Conservation (phyloP, 2,329 filamentous ascomycete genomes). For the Dothistroma pini region DNA sequence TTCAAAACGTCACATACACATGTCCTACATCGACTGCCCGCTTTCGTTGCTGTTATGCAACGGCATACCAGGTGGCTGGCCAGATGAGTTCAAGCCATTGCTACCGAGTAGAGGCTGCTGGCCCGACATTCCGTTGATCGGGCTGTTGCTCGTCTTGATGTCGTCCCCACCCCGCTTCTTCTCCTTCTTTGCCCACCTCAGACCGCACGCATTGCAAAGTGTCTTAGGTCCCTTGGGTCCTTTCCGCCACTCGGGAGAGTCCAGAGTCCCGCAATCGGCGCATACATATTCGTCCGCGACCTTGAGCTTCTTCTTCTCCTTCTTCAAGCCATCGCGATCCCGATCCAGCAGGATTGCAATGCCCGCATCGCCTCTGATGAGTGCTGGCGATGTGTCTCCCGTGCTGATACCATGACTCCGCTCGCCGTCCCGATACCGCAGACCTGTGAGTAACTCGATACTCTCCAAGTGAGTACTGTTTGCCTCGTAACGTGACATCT, state of each 20-base stretch:
- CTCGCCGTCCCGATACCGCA: conserved; percentile 85
- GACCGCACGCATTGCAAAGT: conserved; percentile 87
- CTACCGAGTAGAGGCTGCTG: conserved; percentile 16
- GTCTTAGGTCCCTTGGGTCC: conserved; percentile 91
- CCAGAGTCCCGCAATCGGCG: conserved; percentile 89
- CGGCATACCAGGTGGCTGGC: conserved; percentile 23
- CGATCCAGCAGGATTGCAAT: conserved; percentile 80
- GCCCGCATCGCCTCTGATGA: conserved; percentile 81
- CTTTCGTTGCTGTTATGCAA: conserved; percentile 23
- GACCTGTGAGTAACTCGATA: conserved; percentile 88
- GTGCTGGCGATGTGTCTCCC: conserved; percentile 71
- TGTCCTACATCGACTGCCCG: conserved; percentile 14
- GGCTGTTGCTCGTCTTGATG: conserved; percentile 22
- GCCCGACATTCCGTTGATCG: conserved; percentile 13
- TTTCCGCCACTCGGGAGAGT: conserved; percentile 95
- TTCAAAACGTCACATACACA: background rate
- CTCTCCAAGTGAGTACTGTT: conserved; percentile 70
- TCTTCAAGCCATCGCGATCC: conserved; percentile 76
- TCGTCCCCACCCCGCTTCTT: conserved; percentile 35
- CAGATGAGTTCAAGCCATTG: conserved; percentile 16
- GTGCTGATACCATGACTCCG: conserved; percentile 84
- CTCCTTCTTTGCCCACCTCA: conserved; percentile 41
- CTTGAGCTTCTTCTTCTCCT: conserved; percentile 86
- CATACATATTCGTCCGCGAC: conserved; percentile 84
- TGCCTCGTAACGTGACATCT: conserved; percentile 78